Evolutionary conservation across 139 green algal species (phyloP).

Genomic region (Astrephomene gubernaculifera): DNA sequence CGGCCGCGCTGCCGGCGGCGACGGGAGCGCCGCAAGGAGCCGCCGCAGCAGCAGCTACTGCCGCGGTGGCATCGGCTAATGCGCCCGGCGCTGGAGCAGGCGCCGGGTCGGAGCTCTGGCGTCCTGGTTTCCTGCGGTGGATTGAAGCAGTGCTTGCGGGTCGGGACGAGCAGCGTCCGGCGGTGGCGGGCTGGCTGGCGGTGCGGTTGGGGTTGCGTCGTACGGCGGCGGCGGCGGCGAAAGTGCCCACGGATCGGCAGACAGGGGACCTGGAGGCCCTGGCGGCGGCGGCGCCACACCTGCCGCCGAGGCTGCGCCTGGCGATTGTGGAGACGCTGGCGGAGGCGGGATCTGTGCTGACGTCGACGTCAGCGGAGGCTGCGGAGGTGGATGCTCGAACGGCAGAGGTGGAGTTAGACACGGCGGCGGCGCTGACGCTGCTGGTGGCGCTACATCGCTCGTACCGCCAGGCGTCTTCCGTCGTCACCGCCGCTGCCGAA

Average conservation of each 20-base stretch:
- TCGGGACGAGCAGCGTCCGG: neutral
- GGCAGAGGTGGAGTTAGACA: neutral
- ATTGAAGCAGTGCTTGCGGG: neutral
- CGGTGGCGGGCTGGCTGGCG: neutral
- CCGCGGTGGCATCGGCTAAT: neutral
- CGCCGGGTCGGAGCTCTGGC: neutral
- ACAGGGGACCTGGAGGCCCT: neutral
- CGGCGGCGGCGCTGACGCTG: neutral
- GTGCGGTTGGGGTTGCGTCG: neutral
- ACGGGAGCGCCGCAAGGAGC: neutral
- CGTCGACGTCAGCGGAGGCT: neutral
- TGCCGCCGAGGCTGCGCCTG: neutral
- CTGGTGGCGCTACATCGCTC: slow-evolving; percentile 12
- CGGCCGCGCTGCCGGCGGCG: neutral
- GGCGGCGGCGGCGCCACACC: neutral
- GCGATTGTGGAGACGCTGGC: neutral
- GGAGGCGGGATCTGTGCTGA: neutral
- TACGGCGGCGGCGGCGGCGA: neutral
- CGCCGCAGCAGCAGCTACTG: neutral
- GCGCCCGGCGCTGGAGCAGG: neutral
- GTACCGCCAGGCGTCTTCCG: neutral
- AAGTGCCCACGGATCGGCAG: neutral
- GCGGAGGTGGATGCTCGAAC: neutral
- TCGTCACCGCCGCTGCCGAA: neutral
- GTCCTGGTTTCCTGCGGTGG: neutral